Evolutionary conservation across 768 basidiomycete genomes (phyloP).

Genomic region (Phaeotremella fagi): DNA sequence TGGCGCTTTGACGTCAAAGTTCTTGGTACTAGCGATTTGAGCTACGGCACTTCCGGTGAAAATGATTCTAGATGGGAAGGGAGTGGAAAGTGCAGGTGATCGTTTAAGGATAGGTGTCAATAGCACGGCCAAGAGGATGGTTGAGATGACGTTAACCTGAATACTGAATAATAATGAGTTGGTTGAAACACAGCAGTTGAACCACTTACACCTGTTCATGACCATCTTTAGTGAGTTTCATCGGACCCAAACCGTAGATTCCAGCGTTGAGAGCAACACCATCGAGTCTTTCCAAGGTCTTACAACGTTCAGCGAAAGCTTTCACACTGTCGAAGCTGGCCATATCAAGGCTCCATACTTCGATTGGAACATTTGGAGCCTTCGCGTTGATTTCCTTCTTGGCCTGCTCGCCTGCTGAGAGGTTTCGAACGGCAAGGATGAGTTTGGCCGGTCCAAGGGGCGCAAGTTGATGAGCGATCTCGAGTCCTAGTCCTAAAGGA

Average conservation of each 20-base stretch:
- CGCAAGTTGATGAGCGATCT: constrained; percentile 14
- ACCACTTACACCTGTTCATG: constrained; percentile 15
- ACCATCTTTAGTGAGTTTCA: neutral
- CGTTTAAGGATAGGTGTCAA: constrained; percentile 12
- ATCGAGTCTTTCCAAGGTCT: constrained; percentile 23
- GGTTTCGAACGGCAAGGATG: constrained; percentile 25
- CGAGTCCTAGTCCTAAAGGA: constrained; percentile 17
- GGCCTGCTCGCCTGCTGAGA: constrained; percentile 15
- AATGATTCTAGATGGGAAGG: constrained; percentile 1
- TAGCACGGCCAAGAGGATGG: constrained; percentile 20
- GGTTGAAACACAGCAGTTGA: no score
- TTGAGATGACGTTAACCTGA: constrained; percentile 25
- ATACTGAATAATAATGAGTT: constrained; percentile 1
- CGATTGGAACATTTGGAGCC: constrained; percentile 4
- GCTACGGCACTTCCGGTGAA: neutral
- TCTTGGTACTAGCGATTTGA: constrained; percentile 1
- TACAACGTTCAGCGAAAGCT: constrained; percentile 14
- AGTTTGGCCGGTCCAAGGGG: constrained; percentile 13
- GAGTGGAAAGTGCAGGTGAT: constrained; percentile 2
- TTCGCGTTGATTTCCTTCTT: constrained; percentile 5
- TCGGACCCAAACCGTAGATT: neutral
- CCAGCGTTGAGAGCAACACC: constrained; percentile 8
- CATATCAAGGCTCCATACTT: constrained; percentile 24
- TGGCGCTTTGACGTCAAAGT: neutral
- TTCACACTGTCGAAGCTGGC: constrained; percentile 17